Evolutionary conservation across 371 early-diverging fungal species (phyloP), one percentile per base, ranked within the genome.

Genomic region (Zancudomyces culisetae): DNA sequence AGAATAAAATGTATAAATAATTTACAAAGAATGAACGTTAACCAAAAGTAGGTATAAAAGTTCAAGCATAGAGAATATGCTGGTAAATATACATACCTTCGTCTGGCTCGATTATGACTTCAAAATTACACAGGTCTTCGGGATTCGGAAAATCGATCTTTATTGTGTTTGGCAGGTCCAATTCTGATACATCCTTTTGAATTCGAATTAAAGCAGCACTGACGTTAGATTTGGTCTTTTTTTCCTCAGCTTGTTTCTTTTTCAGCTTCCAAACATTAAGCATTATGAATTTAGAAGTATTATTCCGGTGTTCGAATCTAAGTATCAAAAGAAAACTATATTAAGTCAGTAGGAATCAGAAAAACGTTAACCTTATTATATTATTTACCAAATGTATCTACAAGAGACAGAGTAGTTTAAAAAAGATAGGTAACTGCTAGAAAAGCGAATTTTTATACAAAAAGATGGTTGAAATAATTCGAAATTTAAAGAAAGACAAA

Each of bases 161-260:
- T 68, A 88, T 87, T 22, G 83, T 83, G 35, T 68, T 69, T 2
- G 90, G 92, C 24, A 88, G 75, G n/a, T 70, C 83, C 47, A 93
- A 60, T 59, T 94, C 94, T 28, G 76, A 71, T 55, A 93, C 61
- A 68, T 95, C 95, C 77, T 91, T 95, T 67, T 92, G 93, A 24
- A 91, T 76, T 49, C 93, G 77, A 46, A 93, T 83, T 58, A 83
- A 84, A 10, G 88, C 89, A 2, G 93, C 87, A 45, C 84, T 78
- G 19, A 82, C 81, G 68, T 83, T 85, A 19, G 85, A 77, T 66
- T 87, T 85, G 62, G 74, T 81, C 58, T 82, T 79, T 54, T 80
- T 82, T 29, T 72, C 79, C 20, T 56, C 73, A 18, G 75, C 85
- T 57, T 78, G 79, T 52, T 81, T 77, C 55, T 83, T 81, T 65